Conservation (phyloP, 1,284 basidiomycete genomes). For the Rugosomyces carneus region DNA sequence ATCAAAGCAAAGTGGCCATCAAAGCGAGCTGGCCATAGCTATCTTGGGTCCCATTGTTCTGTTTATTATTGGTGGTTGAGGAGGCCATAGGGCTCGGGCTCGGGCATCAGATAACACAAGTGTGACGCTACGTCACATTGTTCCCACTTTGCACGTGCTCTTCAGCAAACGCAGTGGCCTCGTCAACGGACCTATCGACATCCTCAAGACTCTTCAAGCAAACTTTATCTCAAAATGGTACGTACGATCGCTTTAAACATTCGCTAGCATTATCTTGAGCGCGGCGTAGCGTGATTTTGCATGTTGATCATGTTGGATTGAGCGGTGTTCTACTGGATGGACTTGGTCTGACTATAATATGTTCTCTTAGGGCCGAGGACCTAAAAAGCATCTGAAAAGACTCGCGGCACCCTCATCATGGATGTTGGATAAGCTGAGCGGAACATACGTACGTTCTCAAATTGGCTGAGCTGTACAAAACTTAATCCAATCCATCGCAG, state of each 20-base stretch:
- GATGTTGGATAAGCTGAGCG: slow-evolving; percentile 99
- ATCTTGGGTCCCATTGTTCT: too few species aligned
- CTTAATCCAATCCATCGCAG: slow-evolving; percentile 33
- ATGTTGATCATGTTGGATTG: slow-evolving; percentile 31
- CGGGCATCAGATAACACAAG: too few species aligned
- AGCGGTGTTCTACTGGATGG: slow-evolving; percentile 24
- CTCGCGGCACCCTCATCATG: slow-evolving; percentile 96
- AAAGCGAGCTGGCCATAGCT: too few species aligned
- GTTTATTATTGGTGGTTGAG: too few species aligned
- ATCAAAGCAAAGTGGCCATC: too few species aligned
- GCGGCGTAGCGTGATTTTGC: slow-evolving; percentile 17
- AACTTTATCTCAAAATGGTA: slow-evolving; percentile 36
- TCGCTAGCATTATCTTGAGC: slow-evolving; percentile 15
- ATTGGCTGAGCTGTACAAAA: slow-evolving; percentile 1
- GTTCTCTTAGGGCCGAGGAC: slow-evolving; percentile 78
- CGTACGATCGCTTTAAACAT: slow-evolving; percentile 23
- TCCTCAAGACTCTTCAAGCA: slow-evolving; percentile 37
- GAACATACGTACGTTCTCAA: slow-evolving; percentile 79
- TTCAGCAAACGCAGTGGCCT: slow-evolving; percentile 19
- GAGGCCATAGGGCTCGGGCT: too few species aligned
- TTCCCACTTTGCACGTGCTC: slow-evolving; percentile 19
- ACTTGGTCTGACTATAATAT: slow-evolving; percentile 12
- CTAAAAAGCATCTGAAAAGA: slow-evolving; percentile 99
- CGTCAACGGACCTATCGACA: slow-evolving; percentile 37
- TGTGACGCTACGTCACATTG: slow-evolving; percentile 1